Evolutionary conservation across 108 stramenopile genomes (phyloP).

Genomic region (Skeletonema tropicum): DNA sequence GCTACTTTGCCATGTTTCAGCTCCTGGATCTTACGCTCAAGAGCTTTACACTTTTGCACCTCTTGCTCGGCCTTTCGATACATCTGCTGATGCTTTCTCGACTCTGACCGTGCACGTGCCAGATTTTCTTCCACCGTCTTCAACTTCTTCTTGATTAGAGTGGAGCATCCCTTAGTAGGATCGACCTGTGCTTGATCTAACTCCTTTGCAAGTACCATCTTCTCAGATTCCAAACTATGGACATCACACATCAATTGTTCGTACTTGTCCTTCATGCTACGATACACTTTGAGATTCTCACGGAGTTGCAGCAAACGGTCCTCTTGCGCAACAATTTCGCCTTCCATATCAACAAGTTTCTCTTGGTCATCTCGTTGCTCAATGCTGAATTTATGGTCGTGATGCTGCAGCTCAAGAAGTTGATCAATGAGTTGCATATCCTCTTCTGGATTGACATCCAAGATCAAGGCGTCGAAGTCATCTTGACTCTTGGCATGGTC

Average conservation of each 20-base stretch:
- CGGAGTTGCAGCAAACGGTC: constrained; percentile 68
- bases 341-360: constrained; percentile 69
- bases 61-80: constrained; percentile 77
- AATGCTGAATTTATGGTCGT: constrained; percentile 71
- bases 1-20: constrained; percentile 71
- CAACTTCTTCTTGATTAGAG: constrained; percentile 74
- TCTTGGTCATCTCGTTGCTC: constrained; percentile 62
- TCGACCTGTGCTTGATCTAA: constrained; percentile 72
- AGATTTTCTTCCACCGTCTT: constrained; percentile 76
- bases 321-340: constrained; percentile 78
- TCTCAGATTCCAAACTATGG: constrained; percentile 76
- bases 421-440: constrained; percentile 87
- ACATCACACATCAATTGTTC: constrained; percentile 81
- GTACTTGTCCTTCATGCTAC: constrained; percentile 81
- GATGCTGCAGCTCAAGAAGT: constrained; percentile 81
- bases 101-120: constrained; percentile 68
- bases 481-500: constrained; percentile 21
- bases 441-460: constrained; percentile 82
- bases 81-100: constrained; percentile 75
- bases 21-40: constrained; percentile 80
- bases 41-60: constrained; percentile 66
- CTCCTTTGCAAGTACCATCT: constrained; percentile 64
- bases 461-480: constrained; percentile 33
- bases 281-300: constrained; percentile 80
- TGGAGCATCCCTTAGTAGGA: constrained; percentile 74